Conservation (phyloP, 805 yeast genomes). For the Ogataea chonburiensis region DNA sequence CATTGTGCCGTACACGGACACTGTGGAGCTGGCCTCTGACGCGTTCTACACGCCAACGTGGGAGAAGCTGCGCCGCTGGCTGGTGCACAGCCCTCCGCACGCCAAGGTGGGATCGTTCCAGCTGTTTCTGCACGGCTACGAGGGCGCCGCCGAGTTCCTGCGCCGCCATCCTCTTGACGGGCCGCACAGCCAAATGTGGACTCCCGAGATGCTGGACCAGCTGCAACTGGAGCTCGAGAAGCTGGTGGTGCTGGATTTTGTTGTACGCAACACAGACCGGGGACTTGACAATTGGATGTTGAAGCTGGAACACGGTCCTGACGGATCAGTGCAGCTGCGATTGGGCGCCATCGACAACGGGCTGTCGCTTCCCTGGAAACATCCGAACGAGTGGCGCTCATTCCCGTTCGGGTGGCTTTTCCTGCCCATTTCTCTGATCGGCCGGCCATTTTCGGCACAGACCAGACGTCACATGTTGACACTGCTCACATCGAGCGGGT, state of each 20-base stretch:
- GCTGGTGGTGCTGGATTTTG: slow-evolving; percentile 66
- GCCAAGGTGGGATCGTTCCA: slow-evolving; percentile 69
- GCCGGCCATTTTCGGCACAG: slow-evolving; percentile 59
- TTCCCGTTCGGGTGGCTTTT: slow-evolving; percentile 80
- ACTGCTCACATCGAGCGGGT: slow-evolving; percentile 53
- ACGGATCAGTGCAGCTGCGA: slow-evolving; percentile 39
- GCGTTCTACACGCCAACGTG: slow-evolving; percentile 53
- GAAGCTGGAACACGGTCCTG: slow-evolving; percentile 42
- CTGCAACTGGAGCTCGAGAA: slow-evolving; percentile 65
- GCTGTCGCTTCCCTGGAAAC: slow-evolving; percentile 75
- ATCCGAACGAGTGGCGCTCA: slow-evolving; percentile 79
- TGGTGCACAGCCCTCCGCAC: slow-evolving; percentile 31
- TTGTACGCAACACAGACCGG: slow-evolving; percentile 73
- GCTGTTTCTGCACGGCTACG: slow-evolving; percentile 55
- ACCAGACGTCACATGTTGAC: slow-evolving; percentile 59
- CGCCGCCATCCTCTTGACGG: slow-evolving; percentile 44
- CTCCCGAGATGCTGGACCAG: slow-evolving; percentile 43
- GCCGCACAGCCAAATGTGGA: slow-evolving; percentile 45
- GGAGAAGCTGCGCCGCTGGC: slow-evolving; percentile 36
- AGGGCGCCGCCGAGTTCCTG: slow-evolving; percentile 61
- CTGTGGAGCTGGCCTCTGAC: slow-evolving; percentile 47
- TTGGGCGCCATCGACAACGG: slow-evolving; percentile 80
- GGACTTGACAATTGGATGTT: slow-evolving; percentile 82
- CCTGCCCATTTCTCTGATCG: slow-evolving; percentile 60
- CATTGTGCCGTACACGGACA: slow-evolving; percentile 67